These are phyloP conservation scores for Hanseniaspora clermontiae DNA, from an alignment of 805 yeast species.

Conservation along the genomic window DNA sequence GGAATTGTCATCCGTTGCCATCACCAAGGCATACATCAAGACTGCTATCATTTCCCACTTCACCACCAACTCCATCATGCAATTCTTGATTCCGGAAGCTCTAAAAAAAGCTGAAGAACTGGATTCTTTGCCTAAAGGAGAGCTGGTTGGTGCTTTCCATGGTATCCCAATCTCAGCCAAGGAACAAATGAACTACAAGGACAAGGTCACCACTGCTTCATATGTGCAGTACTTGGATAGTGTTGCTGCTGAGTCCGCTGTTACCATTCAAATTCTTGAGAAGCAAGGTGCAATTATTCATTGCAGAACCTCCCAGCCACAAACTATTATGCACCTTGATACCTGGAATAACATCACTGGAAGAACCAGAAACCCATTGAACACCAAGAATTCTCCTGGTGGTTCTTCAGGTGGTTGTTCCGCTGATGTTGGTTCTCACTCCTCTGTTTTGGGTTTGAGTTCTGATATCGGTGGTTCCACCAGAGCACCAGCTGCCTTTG, in stretches of 20 bases:
- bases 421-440: constrained; percentile 45
- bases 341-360: constrained; percentile 50
- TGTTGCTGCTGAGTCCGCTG: constrained; percentile 36
- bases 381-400: constrained; percentile 47
- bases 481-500: constrained; percentile 54
- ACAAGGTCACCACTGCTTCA: constrained; percentile 46
- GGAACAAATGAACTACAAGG: constrained; percentile 48
- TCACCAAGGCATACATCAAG: constrained; percentile 52
- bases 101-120: constrained; percentile 41
- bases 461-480: constrained; percentile 65
- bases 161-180: constrained; percentile 59
- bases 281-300: constrained; percentile 49
- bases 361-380: constrained; percentile 45
- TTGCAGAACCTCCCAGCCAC: constrained; percentile 58
- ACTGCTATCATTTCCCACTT: constrained; percentile 54
- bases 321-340: constrained; percentile 56
- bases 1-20: constrained; percentile 37
- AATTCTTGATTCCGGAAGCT: constrained; percentile 55
- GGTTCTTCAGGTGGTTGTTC: constrained; percentile 72
- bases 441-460: constrained; percentile 52
- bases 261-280: constrained; percentile 36
- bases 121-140: constrained; percentile 39
- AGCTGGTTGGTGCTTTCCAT: constrained; percentile 52
- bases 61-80: constrained; percentile 47
- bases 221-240: constrained; percentile 42